Evolutionary conservation across 257 asterid genomes (phyloP), one percentile per base, ranked within the genome.

Genomic region (Gentiana straminea): DNA sequence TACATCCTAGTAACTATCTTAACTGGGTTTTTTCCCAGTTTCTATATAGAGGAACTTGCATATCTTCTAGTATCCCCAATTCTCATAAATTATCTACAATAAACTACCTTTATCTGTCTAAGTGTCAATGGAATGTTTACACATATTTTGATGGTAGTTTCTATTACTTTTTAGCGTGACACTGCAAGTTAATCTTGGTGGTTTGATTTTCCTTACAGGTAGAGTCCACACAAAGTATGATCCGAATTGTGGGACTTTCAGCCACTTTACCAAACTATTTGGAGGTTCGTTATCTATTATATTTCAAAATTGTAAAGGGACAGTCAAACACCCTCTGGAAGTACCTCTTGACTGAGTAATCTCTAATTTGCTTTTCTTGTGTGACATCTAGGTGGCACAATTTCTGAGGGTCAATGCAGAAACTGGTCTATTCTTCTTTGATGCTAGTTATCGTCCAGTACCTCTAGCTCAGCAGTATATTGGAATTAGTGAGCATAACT

Each of bases 171-270:
- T 48, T 45, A 1, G 46, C 39, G 3, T 36, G 49, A 36, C 24
- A 1, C 8, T 57, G 34, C 35, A 48, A 47, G 54, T 62, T 63
- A 55, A 39, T 41, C 54, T 4, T 55, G 24, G 41, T 62, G 41
- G 65, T 67, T 61, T 52, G 60, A 63, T 62, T 51, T 67, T 67
- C 69, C 55, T 62, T 66, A 57, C 94, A 87, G 98, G 98, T 91
- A 52, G 98, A 91, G 73, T 84, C 95, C 61, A 79, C 96, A n/a
- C 98, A 91, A 73, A 82, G 93, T 70, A 91, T 91, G 98, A 91
- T 91, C 39, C 96, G 98, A 56, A 87, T 91, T 35, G 98, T 91
- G 64, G 98, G 98, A 61, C 95, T 91, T 71, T 91, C 98, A 68
- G 98, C 98, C 64, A 91, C 97, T 48, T 75, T 91, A 54, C 98